Base-by-base conservation (phyloP, 2,329 filamentous ascomycete genomes). In the Knufia fluminis region DNA sequence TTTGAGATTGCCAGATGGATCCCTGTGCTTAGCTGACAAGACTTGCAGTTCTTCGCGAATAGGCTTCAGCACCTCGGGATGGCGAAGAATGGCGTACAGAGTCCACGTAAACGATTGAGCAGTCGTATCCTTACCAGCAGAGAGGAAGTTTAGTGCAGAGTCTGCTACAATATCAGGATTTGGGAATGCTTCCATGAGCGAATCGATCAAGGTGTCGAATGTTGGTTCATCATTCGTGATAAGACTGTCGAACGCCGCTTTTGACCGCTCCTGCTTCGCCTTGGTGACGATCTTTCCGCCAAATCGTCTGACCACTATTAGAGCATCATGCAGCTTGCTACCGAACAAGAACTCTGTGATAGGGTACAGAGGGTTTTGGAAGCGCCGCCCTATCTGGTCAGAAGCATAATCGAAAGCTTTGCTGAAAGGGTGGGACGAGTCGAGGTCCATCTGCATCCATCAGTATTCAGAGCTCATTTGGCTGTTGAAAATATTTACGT, bases 81-180 rank as follows among this genome's bases (percentile, higher is more conserved):
- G 66, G 31, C 70, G 68, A 65, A 81, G 75, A 10, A 84, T 66
- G 1, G 79, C 67, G 60, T 83, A 81, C 35, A 82, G 71, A 0
- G 75, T 73, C 80, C 80, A 84, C 0, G 80, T 82, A 9, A 84
- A 64, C 1, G 76, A 77, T 57, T 84, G 80, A 0, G 79, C 80
- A 4, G 79, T 80, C 0, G 80, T 83, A 59, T 84, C 80, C 50
- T 79, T 69, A 14, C 79, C 73, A 0, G 80, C 80, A 1, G 79
- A 82, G 8, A 83, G 74, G 58, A 81, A 84, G 56, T 82, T 84
- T 10, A 84, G 66, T 0, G 80, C 80, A 2, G 80, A 76, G 60
- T 83, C 80, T 7, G 79, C 77, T 4, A 82, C 79, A 19, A 77
- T 65, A n/a, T 71, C 61, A 23, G 75, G 70, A 14, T 58, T 38